Evolutionary conservation across 169 alveolate species (phyloP), one percentile per base, ranked within the genome.

Genomic region (Plasmodium knowlesi): DNA sequence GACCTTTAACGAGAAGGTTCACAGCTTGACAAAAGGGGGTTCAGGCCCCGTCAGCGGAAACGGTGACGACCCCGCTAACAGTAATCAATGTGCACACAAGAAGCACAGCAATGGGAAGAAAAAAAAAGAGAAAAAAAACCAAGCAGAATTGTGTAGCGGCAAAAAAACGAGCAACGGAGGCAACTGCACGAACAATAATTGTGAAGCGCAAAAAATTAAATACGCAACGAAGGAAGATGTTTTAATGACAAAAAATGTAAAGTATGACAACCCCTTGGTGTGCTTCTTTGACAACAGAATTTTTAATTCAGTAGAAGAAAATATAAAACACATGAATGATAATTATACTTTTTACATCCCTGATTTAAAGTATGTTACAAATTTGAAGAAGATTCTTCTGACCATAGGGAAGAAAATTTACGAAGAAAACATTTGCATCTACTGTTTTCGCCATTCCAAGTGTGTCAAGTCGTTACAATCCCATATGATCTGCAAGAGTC

Each of bases 381-480:
- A 90, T 81, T 43, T 90, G 74, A 67, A 90, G 25, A 90, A 90
- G 73, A 37, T 90, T 25, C 10, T 80, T 43, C 73, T 90, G 73
- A 90, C 85, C n/a, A 90, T 95, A 61, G 97, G 97, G 41, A 95
- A 95, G 53, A 93, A 92, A 67, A 81, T 95, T n/a, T 95, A 93
- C 72, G 96, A 95, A 83, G 97, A 95, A 46, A 95, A 95, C 54
- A 95, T 92, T 9, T 95, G 97, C 57, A 82, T 95, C 41, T 95
- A 92, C 83, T 95, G 97, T 70, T 82, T 90, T 81, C 39, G 67
- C 37, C 34, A 79, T 70, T 80, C 84, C 25, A 90, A 81, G 73
- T 90, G 92, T 22, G 94, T 90, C 54, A 90, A 90, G 39, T 61
- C 94, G 3, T 10, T 81, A 30, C 94, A 90, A 32, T 32, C 91